phyloP scores from a whole-genome alignment of 108 stramenopile species.

The Cyclotella baltica region DNA sequence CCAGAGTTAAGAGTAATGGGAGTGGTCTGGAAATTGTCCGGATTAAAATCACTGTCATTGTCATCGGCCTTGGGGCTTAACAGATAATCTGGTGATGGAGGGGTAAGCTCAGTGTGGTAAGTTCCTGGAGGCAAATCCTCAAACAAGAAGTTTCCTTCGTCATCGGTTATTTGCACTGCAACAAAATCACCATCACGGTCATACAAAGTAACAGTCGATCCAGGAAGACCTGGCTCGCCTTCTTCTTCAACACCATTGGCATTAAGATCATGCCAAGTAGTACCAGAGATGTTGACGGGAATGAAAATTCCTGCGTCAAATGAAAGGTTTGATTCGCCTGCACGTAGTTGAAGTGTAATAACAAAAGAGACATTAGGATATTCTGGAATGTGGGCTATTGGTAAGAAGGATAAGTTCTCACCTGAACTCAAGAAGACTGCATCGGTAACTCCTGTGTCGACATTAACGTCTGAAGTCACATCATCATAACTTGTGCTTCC shows the following conservation, averaged over 20 bases:
- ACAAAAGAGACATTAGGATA: not conserved
- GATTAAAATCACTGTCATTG: constrained; percentile 34
- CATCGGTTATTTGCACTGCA: constrained; percentile 7
- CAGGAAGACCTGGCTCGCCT: constrained; percentile 38
- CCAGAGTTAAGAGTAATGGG: constrained; percentile 37
- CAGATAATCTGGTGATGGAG: constrained; percentile 34
- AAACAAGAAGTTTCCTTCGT: constrained; percentile 30
- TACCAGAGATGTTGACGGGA: constrained; percentile 44
- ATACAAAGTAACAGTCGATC: constrained; percentile 32
- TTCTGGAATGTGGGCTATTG: not conserved
- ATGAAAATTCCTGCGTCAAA: constrained; percentile 56
- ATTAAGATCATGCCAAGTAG: constrained; percentile 55
- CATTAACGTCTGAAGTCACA: constrained; percentile 52
- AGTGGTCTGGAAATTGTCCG: constrained; percentile 27
- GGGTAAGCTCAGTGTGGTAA: constrained; percentile 13
- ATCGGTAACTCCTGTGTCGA: constrained; percentile 29
- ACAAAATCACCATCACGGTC: constrained; percentile 48
- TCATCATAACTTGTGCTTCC: constrained; percentile 43
- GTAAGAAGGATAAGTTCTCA: not conserved
- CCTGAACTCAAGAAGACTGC: constrained; percentile 19
- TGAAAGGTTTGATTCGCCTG: constrained; percentile 35
- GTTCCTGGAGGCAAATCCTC: constrained; percentile 50
- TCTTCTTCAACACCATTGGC: constrained; percentile 45
- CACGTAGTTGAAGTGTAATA: not conserved
- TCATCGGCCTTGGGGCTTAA: constrained; percentile 25